Conservation (phyloP, 2,329 filamentous ascomycete genomes). For the Trichophyton verrucosum region DNA sequence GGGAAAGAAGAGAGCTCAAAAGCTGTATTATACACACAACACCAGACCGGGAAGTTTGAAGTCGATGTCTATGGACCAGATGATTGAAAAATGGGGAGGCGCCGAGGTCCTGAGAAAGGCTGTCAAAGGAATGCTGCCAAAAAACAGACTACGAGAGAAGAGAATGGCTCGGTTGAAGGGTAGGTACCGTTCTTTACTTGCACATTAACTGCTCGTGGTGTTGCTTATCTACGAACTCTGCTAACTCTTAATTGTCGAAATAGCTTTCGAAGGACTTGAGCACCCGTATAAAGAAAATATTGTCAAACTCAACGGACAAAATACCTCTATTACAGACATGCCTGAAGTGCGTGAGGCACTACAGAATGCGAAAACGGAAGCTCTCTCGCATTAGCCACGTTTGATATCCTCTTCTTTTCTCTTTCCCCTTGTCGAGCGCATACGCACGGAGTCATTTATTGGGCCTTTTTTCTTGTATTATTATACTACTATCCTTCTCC, state of each 20-base stretch:
- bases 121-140: slow-evolving; percentile 93
- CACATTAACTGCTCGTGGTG: not conserved
- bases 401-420: slow-evolving; percentile 10
- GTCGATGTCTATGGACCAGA: slow-evolving; percentile 82
- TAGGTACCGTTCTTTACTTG: slow-evolving; percentile 24
- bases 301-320: slow-evolving; percentile 54
- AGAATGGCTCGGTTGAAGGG: slow-evolving; percentile 75
- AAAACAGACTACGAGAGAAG: slow-evolving; percentile 84
- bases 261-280: slow-evolving; percentile 77
- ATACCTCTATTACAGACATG: slow-evolving; percentile 22
- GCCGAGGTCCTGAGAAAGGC: slow-evolving; percentile 83
- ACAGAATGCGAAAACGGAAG: slow-evolving; percentile 19
- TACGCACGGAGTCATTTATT: slow-evolving; percentile 4
- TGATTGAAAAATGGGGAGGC: slow-evolving; percentile 90
- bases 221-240: not conserved
- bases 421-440: slow-evolving; percentile 11
- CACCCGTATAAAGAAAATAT: slow-evolving; percentile 91
- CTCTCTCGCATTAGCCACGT: slow-evolving; percentile 9
- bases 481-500: not conserved
- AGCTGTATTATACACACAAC: slow-evolving; percentile 90
- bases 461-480: slow-evolving; percentile 1
- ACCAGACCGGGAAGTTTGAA: slow-evolving; percentile 79
- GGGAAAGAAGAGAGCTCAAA: slow-evolving; percentile 84
- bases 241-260: not conserved
- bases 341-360: slow-evolving; percentile 29